phyloP scores from a whole-genome alignment of 2,329 filamentous ascomycete genomes.

The Pyrenophora tritici-repentis region DNA sequence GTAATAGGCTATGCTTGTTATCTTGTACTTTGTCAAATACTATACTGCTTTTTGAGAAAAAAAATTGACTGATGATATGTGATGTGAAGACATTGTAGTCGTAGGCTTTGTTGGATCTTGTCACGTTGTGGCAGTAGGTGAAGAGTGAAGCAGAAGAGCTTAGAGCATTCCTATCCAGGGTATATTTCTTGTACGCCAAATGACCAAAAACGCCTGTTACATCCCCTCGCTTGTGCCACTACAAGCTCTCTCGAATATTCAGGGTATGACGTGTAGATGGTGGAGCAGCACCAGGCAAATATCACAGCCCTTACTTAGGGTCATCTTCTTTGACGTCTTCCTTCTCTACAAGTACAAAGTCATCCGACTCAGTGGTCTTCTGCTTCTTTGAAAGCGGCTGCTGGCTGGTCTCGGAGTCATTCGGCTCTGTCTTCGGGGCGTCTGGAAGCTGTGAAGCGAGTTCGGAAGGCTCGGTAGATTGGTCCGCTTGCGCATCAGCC shows the following conservation, averaged over 20 bases:
- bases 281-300: not conserved
- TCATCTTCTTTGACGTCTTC: slow-evolving; percentile 29
- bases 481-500: slow-evolving; percentile 23
- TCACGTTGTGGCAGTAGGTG: too few relatives aligned
- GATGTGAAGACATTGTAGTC: too few relatives aligned
- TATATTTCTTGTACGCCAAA: slow-evolving; percentile 8
- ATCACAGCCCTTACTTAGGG: slow-evolving; percentile 17
- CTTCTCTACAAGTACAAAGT: slow-evolving; percentile 40
- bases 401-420: slow-evolving; percentile 48
- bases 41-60: too few relatives aligned
- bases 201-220: not conserved
- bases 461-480: slow-evolving; percentile 34
- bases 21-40: too few relatives aligned
- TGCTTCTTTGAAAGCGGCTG: slow-evolving; percentile 52
- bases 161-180: slow-evolving; percentile 3
- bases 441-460: slow-evolving; percentile 55
- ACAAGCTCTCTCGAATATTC: too few relatives aligned
- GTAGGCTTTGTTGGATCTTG: too few relatives aligned
- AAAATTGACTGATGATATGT: too few relatives aligned
- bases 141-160: too few relatives aligned
- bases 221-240: not conserved
- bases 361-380: slow-evolving; percentile 46
- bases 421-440: slow-evolving; percentile 54
- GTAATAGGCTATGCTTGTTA: too few relatives aligned
- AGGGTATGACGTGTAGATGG: too few relatives aligned